Evolutionary conservation across 768 basidiomycete genomes (phyloP).

Genomic region (Panellus pusillus): DNA sequence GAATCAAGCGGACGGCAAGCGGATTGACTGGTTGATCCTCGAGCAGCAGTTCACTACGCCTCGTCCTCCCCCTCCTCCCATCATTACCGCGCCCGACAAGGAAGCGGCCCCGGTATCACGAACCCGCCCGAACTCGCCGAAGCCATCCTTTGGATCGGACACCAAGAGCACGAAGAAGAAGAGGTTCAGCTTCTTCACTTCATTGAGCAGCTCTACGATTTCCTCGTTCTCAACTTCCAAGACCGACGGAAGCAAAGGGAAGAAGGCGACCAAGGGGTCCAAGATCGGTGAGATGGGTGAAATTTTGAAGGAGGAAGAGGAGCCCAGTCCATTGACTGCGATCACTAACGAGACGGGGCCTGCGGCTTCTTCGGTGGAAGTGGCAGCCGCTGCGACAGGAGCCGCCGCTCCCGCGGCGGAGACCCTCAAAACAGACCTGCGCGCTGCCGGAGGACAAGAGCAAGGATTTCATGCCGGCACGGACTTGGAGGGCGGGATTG

Average conservation of each 20-base stretch:
- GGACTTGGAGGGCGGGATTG: neutral
- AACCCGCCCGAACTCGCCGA: conserved; percentile 40
- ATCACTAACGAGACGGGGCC: conserved; percentile 7
- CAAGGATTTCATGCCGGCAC: neutral
- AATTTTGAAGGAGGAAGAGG: conserved; percentile 53
- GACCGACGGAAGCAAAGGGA: conserved; percentile 33
- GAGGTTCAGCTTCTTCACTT: conserved; percentile 63
- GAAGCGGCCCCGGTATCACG: conserved; percentile 22
- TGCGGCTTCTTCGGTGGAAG: conserved; percentile 10
- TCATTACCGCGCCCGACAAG: conserved; percentile 15
- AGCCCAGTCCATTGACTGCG: conserved; percentile 7
- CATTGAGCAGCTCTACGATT: conserved; percentile 32
- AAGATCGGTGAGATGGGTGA: conserved; percentile 74
- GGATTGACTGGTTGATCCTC: conserved; percentile 64
- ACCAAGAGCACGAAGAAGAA: conserved; percentile 55
- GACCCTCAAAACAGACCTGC: conserved; percentile 4
- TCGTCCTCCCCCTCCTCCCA: conserved; percentile 30
- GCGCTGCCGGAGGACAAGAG: neutral
- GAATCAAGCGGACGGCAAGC: conserved; percentile 34
- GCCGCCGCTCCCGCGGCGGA: conserved; percentile 19
- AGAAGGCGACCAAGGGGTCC: conserved; percentile 32
- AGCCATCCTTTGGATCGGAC: conserved; percentile 46
- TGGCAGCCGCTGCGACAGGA: conserved; percentile 15
- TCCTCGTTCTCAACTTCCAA: conserved; percentile 31
- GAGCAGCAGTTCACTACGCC: conserved; percentile 57